A percentile compares a stretch with the other conserved stretches of the same genome.
These are phyloP conservation scores for Aspergillus amoenus DNA, from an alignment of 2,329 filamentous ascomycete species.

Conservation along the genomic window DNA sequence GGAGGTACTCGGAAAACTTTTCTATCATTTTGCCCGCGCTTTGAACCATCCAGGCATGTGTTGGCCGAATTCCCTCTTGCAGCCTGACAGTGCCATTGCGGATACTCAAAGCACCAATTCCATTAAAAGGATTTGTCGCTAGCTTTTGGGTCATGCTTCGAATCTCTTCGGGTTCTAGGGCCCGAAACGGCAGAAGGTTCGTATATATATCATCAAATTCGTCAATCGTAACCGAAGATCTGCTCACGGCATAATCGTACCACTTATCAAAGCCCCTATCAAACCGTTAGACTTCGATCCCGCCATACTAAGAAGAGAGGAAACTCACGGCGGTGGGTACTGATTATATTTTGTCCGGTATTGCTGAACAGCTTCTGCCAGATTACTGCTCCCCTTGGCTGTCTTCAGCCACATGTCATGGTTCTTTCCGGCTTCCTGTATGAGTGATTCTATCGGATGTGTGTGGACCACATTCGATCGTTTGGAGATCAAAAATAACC, in stretches of 20 bases:
- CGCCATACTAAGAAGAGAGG: neutral
- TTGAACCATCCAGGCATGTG: conserved; percentile 60
- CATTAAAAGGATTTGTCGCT: conserved; percentile 55
- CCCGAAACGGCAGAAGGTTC: conserved; percentile 57
- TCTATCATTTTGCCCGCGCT: conserved; percentile 55
- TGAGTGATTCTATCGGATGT: conserved; percentile 58
- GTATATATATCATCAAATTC: conserved; percentile 60
- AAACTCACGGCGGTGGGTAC: conserved; percentile 54
- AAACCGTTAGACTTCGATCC: conserved; percentile 8
- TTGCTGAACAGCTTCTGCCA: conserved; percentile 50
- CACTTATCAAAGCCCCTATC: conserved; percentile 57
- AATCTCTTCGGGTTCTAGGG: conserved; percentile 51
- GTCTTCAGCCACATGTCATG: conserved; percentile 52
- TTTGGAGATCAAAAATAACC: conserved; percentile 40
- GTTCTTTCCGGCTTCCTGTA: conserved; percentile 49
- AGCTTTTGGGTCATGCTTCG: conserved; percentile 54
- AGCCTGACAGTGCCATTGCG: conserved; percentile 53
- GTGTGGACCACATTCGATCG: conserved; percentile 41
- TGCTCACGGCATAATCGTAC: conserved; percentile 56
- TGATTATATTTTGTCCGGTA: conserved; percentile 55
- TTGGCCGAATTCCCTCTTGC: conserved; percentile 52
- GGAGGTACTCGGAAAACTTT: conserved; percentile 54
- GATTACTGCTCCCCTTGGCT: conserved; percentile 47
- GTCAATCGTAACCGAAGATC: conserved; percentile 56
- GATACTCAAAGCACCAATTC: conserved; percentile 57